phyloP scores from a whole-genome alignment of 495 filamentous ascomycete species.

The Penicillium daleae region DNA sequence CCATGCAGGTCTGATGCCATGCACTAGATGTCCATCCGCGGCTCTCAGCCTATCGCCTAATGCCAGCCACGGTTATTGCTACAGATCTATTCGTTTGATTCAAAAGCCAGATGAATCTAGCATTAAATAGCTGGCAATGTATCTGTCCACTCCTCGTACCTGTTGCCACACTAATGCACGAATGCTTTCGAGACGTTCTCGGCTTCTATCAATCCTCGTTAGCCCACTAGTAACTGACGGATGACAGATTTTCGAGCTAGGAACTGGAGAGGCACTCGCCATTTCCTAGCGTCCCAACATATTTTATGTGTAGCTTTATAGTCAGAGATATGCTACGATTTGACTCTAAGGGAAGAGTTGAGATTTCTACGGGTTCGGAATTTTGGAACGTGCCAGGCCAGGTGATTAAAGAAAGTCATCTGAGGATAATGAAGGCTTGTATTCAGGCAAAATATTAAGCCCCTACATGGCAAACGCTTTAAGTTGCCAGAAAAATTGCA shows the following conservation, averaged over 20 bases:
- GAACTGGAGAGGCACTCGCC: neutral
- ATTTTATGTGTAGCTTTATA: neutral
- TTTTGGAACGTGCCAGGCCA: no score
- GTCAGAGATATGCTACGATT: neutral
- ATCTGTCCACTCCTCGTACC: neutral
- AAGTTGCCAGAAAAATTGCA: neutral
- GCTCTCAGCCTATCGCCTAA: constrained; percentile 21
- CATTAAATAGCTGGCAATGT: neutral
- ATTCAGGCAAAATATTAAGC: neutral
- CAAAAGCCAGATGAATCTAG: neutral
- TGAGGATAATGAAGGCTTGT: neutral
- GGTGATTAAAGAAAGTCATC: neutral
- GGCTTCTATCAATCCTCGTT: neutral
- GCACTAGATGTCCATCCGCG: constrained; percentile 17
- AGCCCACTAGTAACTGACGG: neutral
- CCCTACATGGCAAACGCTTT: neutral
- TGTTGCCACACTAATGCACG: neutral
- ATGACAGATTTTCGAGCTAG: neutral
- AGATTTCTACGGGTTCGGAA: no score
- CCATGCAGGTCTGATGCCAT: constrained; percentile 43
- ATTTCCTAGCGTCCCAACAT: neutral
- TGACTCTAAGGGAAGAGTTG: neutral
- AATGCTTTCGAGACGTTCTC: neutral
- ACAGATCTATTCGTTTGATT: constrained; percentile 13
- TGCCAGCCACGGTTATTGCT: constrained; percentile 17